Conservation (phyloP, 768 basidiomycete genomes). For the Russula olivacea region DNA sequence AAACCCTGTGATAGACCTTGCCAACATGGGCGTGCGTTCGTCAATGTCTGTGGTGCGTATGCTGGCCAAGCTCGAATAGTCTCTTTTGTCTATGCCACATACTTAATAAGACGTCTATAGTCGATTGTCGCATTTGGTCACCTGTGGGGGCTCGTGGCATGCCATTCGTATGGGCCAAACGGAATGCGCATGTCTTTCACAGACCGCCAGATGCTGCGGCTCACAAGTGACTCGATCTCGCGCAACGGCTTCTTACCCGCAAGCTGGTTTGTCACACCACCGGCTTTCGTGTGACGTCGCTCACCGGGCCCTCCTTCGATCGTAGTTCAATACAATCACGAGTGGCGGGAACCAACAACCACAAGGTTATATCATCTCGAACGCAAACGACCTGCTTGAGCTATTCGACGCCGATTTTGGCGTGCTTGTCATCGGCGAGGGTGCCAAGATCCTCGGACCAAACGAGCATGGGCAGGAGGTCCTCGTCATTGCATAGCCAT, state of each 20-base stretch:
- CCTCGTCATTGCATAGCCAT: neutral
- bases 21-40: neutral
- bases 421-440: neutral
- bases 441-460: neutral
- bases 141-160: constrained; percentile 76
- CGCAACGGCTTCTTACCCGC: constrained; percentile 52
- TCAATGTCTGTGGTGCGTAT: neutral
- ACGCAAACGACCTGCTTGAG: neutral
- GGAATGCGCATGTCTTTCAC: constrained; percentile 88
- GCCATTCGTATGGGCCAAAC: constrained; percentile 52
- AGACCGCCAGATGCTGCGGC: constrained; percentile 73
- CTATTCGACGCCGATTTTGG: neutral
- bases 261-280: constrained; percentile 52
- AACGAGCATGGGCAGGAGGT: neutral
- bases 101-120: constrained; percentile 30
- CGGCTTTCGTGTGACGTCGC: neutral
- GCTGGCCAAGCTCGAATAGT: neutral
- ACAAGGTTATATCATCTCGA: neutral
- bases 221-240: constrained; percentile 53
- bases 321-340: neutral
- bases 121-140: constrained; percentile 75
- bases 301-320: neutral
- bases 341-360: neutral
- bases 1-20: neutral
- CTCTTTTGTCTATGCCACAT: neutral